A percentile compares a stretch with the other conserved stretches of the same genome.
phyloP scores from a whole-genome alignment of 1,284 basidiomycete genomes.

The Cystobasidium slooffiae region DNA sequence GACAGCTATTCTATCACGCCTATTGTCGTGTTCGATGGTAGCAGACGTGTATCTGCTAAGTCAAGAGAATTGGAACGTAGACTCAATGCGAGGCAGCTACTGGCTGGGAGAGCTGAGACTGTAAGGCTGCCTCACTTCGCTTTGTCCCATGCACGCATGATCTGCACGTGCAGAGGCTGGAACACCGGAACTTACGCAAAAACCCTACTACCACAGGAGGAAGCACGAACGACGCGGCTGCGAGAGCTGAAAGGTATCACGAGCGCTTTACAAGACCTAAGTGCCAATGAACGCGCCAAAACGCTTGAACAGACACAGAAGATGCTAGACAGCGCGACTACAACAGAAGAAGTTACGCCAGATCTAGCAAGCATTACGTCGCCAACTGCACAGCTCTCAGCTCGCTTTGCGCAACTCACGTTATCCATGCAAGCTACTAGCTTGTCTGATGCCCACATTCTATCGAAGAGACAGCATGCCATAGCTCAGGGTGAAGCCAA shows the following conservation, averaged over 20 bases:
- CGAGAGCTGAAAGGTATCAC: slow-evolving; percentile 19
- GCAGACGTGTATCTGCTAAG: slow-evolving; percentile 39
- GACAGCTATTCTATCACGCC: slow-evolving; percentile 31
- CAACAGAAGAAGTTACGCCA: background rate
- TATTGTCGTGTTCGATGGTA: slow-evolving; percentile 45
- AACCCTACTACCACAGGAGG: slow-evolving; percentile 13
- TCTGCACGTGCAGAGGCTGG: background rate
- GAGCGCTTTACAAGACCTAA: slow-evolving; percentile 3
- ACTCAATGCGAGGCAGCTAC: slow-evolving; percentile 22
- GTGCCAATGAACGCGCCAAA: background rate
- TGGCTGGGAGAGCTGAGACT: slow-evolving; percentile 28
- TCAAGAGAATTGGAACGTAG: slow-evolving; percentile 38
- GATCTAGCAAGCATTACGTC: background rate
- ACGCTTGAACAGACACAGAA: slow-evolving; percentile 25
- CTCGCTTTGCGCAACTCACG: slow-evolving; percentile 32
- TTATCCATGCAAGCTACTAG: slow-evolving; percentile 30
- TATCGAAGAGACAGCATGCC: slow-evolving; percentile 31
- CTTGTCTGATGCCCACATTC: background rate
- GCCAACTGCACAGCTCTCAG: background rate
- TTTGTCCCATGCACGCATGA: background rate
- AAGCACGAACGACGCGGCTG: slow-evolving; percentile 18
- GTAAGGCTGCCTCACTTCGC: background rate
- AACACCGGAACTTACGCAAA: background rate
- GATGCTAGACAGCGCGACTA: background rate
- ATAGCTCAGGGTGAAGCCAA: slow-evolving; percentile 34